Conservation (phyloP, 345 rosid species). For the Gossypium turneri region DNA sequence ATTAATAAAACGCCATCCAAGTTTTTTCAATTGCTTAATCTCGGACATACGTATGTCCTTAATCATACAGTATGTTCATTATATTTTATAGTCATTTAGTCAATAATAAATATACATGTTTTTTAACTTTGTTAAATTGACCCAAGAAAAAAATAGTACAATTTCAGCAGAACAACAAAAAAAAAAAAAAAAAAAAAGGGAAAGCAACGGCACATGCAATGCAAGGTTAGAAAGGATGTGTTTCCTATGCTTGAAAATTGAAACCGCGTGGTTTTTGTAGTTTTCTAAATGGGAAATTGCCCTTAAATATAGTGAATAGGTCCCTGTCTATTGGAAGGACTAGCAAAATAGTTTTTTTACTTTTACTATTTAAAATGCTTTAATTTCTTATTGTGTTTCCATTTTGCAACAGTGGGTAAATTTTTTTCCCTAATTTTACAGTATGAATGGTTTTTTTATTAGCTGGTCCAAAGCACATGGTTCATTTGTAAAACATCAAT, state of each 20-base stretch:
- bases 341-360: background rate
- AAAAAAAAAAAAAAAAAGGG: no score
- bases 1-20: no score
- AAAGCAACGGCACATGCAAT: conserved; percentile 21
- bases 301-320: background rate
- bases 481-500: background rate
- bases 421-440: background rate
- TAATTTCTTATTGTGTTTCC: background rate
- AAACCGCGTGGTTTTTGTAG: conserved; percentile 29
- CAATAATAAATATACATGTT: background rate
- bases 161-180: no score
- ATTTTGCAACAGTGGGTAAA: no score
- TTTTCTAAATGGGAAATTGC: background rate
- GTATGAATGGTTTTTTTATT: background rate
- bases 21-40: background rate
- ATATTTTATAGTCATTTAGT: background rate
- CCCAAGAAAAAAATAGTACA: no score
- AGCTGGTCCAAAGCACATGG: background rate
- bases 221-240: no score
- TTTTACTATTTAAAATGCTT: background rate
- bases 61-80: background rate
- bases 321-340: no score
- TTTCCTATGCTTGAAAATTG: no score
- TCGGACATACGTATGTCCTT: background rate
- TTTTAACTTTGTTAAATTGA: no score